Base-by-base conservation (phyloP, 306 rosid genomes). In the Acacia confusa region DNA sequence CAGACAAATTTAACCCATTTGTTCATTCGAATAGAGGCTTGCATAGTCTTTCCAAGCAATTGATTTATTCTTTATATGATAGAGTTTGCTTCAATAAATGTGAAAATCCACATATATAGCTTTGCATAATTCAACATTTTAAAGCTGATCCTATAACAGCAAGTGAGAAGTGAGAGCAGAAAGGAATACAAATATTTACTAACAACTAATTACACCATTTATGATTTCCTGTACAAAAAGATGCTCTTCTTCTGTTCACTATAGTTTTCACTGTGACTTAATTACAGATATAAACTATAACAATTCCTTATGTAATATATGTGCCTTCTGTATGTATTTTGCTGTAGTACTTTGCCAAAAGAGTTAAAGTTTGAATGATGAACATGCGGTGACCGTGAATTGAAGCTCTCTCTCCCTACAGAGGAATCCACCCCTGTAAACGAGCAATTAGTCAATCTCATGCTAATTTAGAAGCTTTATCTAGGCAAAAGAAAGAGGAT, bases 351-450 rank as follows among this genome's bases (percentile, higher is more conserved):
- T 58, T 58, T 68, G 19, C 72, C 82, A 71, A 71, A 71, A 80
- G 27, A 25, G 30, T 53, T 80, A 71, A 75, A 60, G 57, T 76
- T 73, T 71, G 58, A 27, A 71, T 2, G 32, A 76, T 82, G 74
- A 75, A 34, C 60, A 72, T 63, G 32, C 41, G 82, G 58, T 64
- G 50, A 76, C 44, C 25, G 32, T 20, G 70, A 38, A 63, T 78
- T 55, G 86, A 52, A 74, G 70, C 84, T 82, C 69, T 43, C 45
- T 6, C 45, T 36, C 91, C 65, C 83, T 92, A 92, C 74, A 91
- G 75, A 77, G 97, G 97, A 58, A 92, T 89, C 97, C 97, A 92
- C 8, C 95, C 97, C 97, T 92, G 90, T 86, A 66, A 81, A 78
- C 61, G 71, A 82, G 66, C 44, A 82, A 66, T 48, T 57, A 55